Evolutionary conservation across 768 basidiomycete species (phyloP).

Genomic region (Mycena vitilis): DNA sequence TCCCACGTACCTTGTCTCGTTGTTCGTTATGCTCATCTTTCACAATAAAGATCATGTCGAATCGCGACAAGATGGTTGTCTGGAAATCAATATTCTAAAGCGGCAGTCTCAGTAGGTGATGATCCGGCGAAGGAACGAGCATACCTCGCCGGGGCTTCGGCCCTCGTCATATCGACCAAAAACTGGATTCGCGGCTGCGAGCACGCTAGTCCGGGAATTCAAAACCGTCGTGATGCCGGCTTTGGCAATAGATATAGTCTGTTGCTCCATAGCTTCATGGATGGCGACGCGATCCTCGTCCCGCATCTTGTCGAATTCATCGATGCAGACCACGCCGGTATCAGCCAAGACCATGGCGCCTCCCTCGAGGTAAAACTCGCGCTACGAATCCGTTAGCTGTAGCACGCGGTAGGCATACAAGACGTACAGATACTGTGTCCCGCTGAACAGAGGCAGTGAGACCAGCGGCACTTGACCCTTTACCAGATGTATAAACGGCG

Average conservation of each 20-base stretch:
- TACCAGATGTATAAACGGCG: conserved; percentile 98
- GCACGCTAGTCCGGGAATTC: conserved; percentile 94
- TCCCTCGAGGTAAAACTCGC: conserved; percentile 98
- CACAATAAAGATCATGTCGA: conserved; percentile 99
- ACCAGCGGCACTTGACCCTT: conserved; percentile 98
- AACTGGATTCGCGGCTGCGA: conserved; percentile 98
- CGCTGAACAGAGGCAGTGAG: conserved; percentile 97
- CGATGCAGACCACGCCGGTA: conserved; percentile 98
- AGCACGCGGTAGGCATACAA: not conserved
- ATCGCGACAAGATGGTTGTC: conserved; percentile 97
- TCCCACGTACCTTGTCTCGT: conserved; percentile 81
- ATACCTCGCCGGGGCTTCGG: conserved; percentile 91
- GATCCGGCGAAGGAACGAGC: not conserved
- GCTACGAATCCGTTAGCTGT: conserved; percentile 55
- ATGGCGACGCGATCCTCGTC: conserved; percentile 99
- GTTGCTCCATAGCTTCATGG: conserved; percentile 99
- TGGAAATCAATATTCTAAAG: conserved; percentile 94
- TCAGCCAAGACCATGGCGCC: conserved; percentile 99
- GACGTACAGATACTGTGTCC: conserved; percentile 86
- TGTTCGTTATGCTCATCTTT: conserved; percentile 97
- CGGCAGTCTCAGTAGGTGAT: not conserved
- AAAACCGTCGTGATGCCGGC: conserved; percentile 98
- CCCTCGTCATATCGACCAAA: conserved; percentile 98
- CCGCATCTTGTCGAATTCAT: conserved; percentile 99
- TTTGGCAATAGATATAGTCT: conserved; percentile 99